Evolutionary conservation across 305 asterid genomes (phyloP), one percentile per base, ranked within the genome.

Genomic region (Plantago coronopus): DNA sequence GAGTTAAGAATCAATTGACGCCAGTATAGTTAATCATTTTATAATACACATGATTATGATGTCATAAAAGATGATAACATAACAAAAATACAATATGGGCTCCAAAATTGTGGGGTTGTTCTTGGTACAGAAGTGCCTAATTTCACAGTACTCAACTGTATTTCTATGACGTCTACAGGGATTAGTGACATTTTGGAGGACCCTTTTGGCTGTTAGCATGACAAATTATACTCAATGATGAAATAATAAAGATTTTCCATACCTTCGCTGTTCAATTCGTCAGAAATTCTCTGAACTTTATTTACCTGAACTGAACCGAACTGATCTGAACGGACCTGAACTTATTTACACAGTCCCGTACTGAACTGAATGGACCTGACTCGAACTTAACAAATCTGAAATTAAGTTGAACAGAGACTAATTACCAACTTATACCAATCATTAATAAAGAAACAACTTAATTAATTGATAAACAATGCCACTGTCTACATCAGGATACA

Each of bases 91-190:
- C 25, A 23, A 20, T n/a, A 31, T 11, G 55, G 17, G 14, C 34
- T 53, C 58, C 58, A 23, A 53, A 25, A 9, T 9, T 53, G n/a
- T 17, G 27, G 58, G 58, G 58, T 53, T 25, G 19, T 51, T 51
- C 37, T 53, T 53, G 42, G 40, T 53, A 23, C 29, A 20, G 16
- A 48, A 48, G 54, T 48, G 57, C 57, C 57, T 23, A 50, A 16
- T 20, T 17, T 17, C 34, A 50, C 27, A 50, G 37, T 50, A 21
- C 57, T 50, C 15, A 51, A 51, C 57, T 51, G 57, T 51, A 22
- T 31, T 31, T 51, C 38, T 5, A 10, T 51, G 57, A 53, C 38
- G 17, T 31, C 38, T 23, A 51, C 19, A 29, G 10, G 25, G 57
- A 22, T 22, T 3, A 19, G n/a, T 51, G 57, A 51, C 57, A 22